These are phyloP conservation scores for Emmonsiellopsis sp. DNA, from an alignment of 2,329 filamentous ascomycete species.

Conservation along the genomic window DNA sequence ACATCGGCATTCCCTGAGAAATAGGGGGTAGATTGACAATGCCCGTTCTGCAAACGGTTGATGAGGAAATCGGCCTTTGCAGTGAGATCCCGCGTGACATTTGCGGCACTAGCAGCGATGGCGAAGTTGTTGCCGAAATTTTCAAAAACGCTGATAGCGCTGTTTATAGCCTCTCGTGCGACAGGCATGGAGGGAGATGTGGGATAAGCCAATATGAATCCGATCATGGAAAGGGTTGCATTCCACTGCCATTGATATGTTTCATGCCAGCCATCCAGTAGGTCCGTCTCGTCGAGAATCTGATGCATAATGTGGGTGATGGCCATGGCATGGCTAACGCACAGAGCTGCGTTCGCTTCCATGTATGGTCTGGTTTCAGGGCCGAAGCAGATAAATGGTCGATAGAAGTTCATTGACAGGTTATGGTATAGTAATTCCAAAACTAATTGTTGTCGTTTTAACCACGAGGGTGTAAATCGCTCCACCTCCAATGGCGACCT, in stretches of 20 bases:
- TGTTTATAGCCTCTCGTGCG: conserved; percentile 26
- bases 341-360: conserved; percentile 9
- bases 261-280: conserved; percentile 30
- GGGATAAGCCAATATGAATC: conserved; percentile 33
- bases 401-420: conserved; percentile 28
- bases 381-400: conserved; percentile 31
- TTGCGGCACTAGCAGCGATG: conserved; percentile 24
- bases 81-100: conserved; percentile 22
- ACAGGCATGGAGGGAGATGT: conserved; percentile 16
- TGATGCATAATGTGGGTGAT: conserved; percentile 33
- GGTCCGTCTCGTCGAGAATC: conserved; percentile 20
- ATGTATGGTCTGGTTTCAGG: conserved; percentile 11
- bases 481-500: conserved; percentile 26
- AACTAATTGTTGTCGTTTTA: conserved; percentile 34
- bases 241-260: conserved; percentile 38
- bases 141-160: conserved; percentile 28
- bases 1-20: background rate
- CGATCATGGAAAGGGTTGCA: conserved; percentile 31
- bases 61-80: conserved; percentile 20
- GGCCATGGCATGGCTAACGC: conserved; percentile 19
- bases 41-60: conserved; percentile 5
- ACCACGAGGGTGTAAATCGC: conserved; percentile 29
- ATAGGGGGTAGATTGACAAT: background rate
- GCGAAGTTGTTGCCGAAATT: conserved; percentile 25
- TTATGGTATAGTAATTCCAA: conserved; percentile 35